Evolutionary conservation across 2,329 filamentous ascomycete genomes (phyloP), one percentile per base, ranked within the genome.

Genomic region (Whalleya microplaca): DNA sequence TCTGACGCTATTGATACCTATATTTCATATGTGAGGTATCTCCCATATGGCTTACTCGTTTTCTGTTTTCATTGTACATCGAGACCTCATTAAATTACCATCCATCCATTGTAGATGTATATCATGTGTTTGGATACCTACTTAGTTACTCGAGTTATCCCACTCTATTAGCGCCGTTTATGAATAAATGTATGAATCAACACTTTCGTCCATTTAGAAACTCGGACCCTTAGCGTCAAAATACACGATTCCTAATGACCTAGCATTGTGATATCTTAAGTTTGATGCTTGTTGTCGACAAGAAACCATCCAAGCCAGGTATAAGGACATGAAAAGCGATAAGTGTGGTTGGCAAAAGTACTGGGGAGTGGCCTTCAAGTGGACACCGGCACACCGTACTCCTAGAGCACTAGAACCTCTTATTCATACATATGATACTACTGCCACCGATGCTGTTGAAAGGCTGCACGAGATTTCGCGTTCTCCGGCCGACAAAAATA

Each of bases 321-420:
- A 61, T 21, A 20, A 20, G 16, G 9, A 48, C 37, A 49, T n/a
- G 16, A 19, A 49, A 4, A 29, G n/a, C 20, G 21, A 48, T 7
- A 46, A 65, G 21, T 59, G 63, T 16, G 55, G 48, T 9, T 66
- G 65, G 64, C 46, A 55, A 7, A 52, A 64, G 12, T 56, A 67
- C 61, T 92, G 87, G 85, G 87, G 84, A 19, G 83, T 90, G 66
- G 81, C 79, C 6, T 92, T 93, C 69, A 81, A 86, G 64, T 87
- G 88, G 80, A 90, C 88, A 1, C 70, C 80, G 5, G 72, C 85
- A 2, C 90, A 94, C 70, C 74, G 84, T 18, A 84, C 82, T 1
- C 72, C 77, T 6, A 80, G 87, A 52, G 76, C 91, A 65, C 74
- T 87, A 41, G 72, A 81, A 51, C 83, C 82, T 2, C 69, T 89